Conservation (phyloP, 768 basidiomycete species). For the Galerina sulciceps region DNA sequence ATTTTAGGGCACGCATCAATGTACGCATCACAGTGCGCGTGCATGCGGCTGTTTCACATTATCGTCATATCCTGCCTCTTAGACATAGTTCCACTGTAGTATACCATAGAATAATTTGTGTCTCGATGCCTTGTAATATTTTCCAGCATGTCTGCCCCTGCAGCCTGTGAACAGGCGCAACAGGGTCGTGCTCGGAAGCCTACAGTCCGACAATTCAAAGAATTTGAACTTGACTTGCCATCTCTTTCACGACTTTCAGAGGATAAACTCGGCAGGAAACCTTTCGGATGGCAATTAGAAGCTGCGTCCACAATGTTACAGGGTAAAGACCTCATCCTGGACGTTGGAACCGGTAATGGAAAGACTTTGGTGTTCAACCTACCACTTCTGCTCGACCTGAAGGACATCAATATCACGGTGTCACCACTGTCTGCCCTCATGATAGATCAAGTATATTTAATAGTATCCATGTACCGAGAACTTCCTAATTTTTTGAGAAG, state of each 20-base stretch:
- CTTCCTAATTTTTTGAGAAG: not conserved
- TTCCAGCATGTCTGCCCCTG: too few relatives aligned
- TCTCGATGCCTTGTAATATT: too few relatives aligned
- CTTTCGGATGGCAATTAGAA: slow-evolving; percentile 23
- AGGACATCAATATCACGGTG: slow-evolving; percentile 16
- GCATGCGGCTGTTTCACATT: too few relatives aligned
- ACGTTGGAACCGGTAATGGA: slow-evolving; percentile 20
- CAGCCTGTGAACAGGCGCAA: too few relatives aligned
- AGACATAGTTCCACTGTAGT: too few relatives aligned
- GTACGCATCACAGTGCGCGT: too few relatives aligned
- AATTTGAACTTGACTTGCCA: slow-evolving; percentile 1
- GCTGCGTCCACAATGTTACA: slow-evolving; percentile 11
- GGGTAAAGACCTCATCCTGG: slow-evolving; percentile 25
- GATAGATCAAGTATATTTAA: slow-evolving; percentile 19
- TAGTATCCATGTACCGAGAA: too few relatives aligned
- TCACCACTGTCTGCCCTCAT: slow-evolving; percentile 25
- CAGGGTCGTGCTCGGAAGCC: too few relatives aligned
- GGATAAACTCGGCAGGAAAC: slow-evolving; percentile 4
- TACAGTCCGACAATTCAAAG: too few relatives aligned
- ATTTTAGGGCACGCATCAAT: too few relatives aligned
- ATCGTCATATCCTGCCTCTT: too few relatives aligned
- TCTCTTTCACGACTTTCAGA: not conserved
- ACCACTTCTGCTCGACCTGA: slow-evolving; percentile 12
- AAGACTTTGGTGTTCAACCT: slow-evolving; percentile 12
- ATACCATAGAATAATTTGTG: too few relatives aligned